Evolutionary conservation across 2,329 filamentous ascomycete species (phyloP).

Genomic region (Zasmidium citrigriseum): DNA sequence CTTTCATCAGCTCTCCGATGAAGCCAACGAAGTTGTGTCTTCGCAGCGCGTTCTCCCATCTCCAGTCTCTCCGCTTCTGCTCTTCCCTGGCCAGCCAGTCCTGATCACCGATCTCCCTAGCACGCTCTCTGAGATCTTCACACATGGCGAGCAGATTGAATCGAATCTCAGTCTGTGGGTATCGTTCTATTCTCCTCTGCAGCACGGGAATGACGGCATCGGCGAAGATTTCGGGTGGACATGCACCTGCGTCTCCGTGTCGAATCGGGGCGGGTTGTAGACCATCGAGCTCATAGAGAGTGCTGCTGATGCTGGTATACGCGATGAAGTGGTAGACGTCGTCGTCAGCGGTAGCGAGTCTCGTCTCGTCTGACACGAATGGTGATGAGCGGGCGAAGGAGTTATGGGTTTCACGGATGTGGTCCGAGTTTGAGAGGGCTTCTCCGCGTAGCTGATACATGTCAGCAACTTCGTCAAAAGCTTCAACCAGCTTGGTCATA

Average conservation of each 20-base stretch:
- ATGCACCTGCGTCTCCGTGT: slow-evolving; percentile 72
- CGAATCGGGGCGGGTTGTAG: slow-evolving; percentile 89
- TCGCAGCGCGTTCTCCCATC: slow-evolving; percentile 90
- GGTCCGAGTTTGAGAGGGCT: slow-evolving; percentile 66
- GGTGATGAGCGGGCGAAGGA: slow-evolving; percentile 85
- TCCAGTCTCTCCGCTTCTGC: slow-evolving; percentile 81
- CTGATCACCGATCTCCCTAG: slow-evolving; percentile 77
- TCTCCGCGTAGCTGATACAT: slow-evolving; percentile 63
- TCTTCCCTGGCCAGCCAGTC: slow-evolving; percentile 79
- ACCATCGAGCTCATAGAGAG: slow-evolving; percentile 91
- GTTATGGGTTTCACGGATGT: slow-evolving; percentile 72
- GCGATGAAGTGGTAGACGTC: slow-evolving; percentile 98
- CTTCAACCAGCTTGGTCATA: slow-evolving; percentile 28
- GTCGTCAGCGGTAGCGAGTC: slow-evolving; percentile 70
- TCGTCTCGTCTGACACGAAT: slow-evolving; percentile 87
- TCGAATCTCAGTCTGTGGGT: slow-evolving; percentile 83
- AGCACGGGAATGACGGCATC: slow-evolving; percentile 83
- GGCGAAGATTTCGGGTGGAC: slow-evolving; percentile 71
- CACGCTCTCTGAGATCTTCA: slow-evolving; percentile 74
- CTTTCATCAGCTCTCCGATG: slow-evolving; percentile 84
- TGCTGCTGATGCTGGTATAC: slow-evolving; percentile 78
- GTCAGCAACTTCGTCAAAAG: background rate
- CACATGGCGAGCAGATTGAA: slow-evolving; percentile 97
- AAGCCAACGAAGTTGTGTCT: slow-evolving; percentile 97
- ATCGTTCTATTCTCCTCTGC: slow-evolving; percentile 78